phyloP scores from a whole-genome alignment of 768 basidiomycete genomes.

The Mycena floridula region DNA sequence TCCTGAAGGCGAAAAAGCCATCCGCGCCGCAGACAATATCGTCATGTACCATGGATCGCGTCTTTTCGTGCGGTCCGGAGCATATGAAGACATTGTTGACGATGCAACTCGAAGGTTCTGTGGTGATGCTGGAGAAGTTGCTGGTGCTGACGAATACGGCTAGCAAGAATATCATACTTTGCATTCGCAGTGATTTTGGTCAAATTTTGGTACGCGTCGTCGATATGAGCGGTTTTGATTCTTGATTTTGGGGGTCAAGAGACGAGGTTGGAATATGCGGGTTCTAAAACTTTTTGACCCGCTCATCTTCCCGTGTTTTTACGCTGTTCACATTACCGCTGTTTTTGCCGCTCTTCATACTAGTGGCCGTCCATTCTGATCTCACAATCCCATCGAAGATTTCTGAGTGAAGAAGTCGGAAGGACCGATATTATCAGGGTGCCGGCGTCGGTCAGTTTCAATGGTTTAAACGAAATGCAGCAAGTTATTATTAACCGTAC shows the following conservation, averaged over 20 bases:
- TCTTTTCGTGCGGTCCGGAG: background rate
- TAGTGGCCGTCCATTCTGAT: too few species aligned
- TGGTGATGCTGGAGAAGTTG: background rate
- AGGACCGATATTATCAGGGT: too few species aligned
- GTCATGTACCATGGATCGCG: background rate
- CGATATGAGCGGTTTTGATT: background rate
- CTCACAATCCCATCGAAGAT: too few species aligned
- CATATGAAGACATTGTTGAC: background rate
- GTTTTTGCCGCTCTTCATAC: too few species aligned
- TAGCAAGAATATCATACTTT: background rate
- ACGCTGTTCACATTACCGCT: too few species aligned
- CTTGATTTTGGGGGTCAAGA: background rate
- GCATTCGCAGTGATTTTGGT: background rate
- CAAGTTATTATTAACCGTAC: too few species aligned
- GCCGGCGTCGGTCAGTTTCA: too few species aligned
- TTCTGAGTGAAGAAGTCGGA: too few species aligned
- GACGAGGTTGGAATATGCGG: background rate
- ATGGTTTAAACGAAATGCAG: too few species aligned
- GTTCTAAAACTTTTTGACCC: too few species aligned
- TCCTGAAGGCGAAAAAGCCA: background rate
- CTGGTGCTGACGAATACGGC: background rate
- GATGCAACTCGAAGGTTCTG: background rate
- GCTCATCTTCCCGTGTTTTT: too few species aligned
- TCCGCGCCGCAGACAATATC: background rate
- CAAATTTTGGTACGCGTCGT: background rate